Conservation (phyloP, 1,139 yeast species). For the Candida tropicalis region DNA sequence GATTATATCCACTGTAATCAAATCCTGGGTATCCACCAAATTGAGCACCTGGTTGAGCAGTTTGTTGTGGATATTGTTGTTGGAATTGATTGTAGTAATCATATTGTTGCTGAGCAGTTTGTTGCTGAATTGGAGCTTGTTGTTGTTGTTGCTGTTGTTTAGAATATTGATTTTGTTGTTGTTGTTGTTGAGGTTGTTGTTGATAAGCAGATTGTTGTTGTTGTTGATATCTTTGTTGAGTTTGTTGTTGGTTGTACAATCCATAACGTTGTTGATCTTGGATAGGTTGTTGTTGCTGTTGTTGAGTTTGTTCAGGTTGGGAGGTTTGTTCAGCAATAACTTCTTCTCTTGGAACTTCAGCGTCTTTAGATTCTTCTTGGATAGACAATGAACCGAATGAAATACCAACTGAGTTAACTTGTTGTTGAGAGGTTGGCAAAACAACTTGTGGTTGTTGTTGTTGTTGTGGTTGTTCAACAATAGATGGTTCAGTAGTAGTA, state of each 20-base stretch:
- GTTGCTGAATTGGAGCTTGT: constrained; percentile 19
- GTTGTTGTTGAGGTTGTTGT: constrained; percentile 21
- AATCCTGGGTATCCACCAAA: constrained; percentile 49
- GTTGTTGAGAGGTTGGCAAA: constrained; percentile 56
- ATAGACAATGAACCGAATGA: constrained; percentile 68
- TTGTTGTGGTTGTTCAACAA: constrained; percentile 18
- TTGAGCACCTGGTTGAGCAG: constrained; percentile 44
- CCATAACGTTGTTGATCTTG: constrained; percentile 16
- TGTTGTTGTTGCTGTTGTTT: constrained; percentile 22
- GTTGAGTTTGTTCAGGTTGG: constrained; percentile 19
- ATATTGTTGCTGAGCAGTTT: constrained; percentile 22
- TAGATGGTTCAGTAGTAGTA: constrained; percentile 13
- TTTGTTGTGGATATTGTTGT: constrained; percentile 47
- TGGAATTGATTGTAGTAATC: constrained; percentile 33
- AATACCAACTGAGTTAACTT: constrained; percentile 61
- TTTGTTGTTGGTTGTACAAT: constrained; percentile 18
- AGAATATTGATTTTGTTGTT: constrained; percentile 19
- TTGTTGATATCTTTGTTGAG: constrained; percentile 18
- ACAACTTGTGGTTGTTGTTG: constrained; percentile 63
- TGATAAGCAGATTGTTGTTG: constrained; percentile 19
- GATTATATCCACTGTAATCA: constrained; percentile 45
- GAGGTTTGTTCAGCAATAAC: constrained; percentile 15
- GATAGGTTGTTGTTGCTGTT: constrained; percentile 18
- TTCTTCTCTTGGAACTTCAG: constrained; percentile 16
- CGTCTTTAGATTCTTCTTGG: constrained; percentile 37